phyloP scores from a whole-genome alignment of 345 rosid species.

The Hypericum perforatum region DNA sequence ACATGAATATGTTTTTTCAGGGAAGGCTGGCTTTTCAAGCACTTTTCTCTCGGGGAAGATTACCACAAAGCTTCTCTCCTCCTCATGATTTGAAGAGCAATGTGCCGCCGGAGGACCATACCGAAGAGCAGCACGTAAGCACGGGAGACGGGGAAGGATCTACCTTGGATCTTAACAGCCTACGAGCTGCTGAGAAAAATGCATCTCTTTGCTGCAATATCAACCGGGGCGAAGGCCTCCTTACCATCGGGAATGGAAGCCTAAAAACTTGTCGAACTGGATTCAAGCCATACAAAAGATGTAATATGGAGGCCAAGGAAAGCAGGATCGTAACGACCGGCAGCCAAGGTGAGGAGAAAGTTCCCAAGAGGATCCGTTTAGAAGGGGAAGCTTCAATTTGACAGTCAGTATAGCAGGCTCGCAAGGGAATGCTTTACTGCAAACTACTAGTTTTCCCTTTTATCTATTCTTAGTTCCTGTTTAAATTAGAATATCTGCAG shows the following conservation, averaged over 20 bases:
- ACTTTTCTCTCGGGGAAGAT: conserved; percentile 65
- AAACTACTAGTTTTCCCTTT: conserved; percentile 14
- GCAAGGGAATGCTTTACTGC: conserved; percentile 24
- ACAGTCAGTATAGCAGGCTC: conserved; percentile 25
- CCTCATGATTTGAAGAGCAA: conserved; percentile 26
- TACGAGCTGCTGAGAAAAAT: conserved; percentile 33
- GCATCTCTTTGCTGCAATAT: conserved; percentile 11
- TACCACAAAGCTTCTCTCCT: conserved; percentile 92
- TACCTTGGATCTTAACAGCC: conserved; percentile 40
- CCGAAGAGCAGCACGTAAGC: conserved; percentile 24
- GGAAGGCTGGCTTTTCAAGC: conserved; percentile 93
- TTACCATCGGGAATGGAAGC: conserved; percentile 42
- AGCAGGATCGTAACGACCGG: conserved; percentile 26
- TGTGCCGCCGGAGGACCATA: conserved; percentile 14
- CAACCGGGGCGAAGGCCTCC: conserved; percentile 31
- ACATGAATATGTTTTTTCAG: conserved; percentile 21
- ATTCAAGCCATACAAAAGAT: conserved; percentile 90
- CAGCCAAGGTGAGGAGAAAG: conserved; percentile 56
- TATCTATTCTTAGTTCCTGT: conserved; percentile 17
- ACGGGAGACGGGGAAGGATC: conserved; percentile 27
- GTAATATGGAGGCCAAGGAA: conserved; percentile 70
- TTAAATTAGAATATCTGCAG: conserved; percentile 23
- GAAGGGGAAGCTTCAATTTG: conserved; percentile 56
- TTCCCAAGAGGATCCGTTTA: conserved; percentile 74
- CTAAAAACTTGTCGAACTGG: conserved; percentile 58